Conservation (phyloP, 805 yeast genomes). For the Starmerella davenportii region DNA sequence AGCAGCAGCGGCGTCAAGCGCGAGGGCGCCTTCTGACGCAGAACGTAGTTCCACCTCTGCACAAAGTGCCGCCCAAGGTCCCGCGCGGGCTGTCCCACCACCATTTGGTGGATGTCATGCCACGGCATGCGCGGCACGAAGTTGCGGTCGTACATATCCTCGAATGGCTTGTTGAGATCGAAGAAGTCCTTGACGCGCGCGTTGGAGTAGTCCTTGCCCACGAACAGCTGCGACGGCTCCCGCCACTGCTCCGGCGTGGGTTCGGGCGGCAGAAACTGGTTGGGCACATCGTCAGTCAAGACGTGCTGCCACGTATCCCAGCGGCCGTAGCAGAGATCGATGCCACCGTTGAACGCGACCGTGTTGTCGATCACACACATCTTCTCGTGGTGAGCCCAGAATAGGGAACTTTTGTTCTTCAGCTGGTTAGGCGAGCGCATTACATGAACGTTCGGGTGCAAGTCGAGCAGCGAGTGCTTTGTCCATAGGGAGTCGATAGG, state of each 20-base stretch:
- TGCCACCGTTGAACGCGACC: constrained; percentile 83
- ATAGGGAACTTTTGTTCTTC: constrained; percentile 64
- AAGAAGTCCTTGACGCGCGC: constrained; percentile 81
- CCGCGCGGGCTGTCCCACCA: constrained; percentile 85
- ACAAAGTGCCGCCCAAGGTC: constrained; percentile 88
- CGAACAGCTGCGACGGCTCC: constrained; percentile 44
- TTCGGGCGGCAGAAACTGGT: constrained; percentile 22
- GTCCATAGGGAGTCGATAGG: constrained; percentile 90
- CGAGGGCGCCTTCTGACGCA: constrained; percentile 88
- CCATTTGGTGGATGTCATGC: constrained; percentile 97
- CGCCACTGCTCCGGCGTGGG: constrained; percentile 25
- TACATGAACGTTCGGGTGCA: constrained; percentile 74
- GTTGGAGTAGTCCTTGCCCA: constrained; percentile 94
- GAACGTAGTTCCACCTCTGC: constrained; percentile 88
- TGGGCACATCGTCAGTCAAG: constrained; percentile 49
- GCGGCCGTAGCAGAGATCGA: constrained; percentile 88
- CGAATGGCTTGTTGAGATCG: constrained; percentile 68
- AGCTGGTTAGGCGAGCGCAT: constrained; percentile 91
- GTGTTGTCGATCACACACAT: constrained; percentile 72
- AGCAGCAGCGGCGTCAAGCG: constrained; percentile 78
- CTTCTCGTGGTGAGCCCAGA: constrained; percentile 99
- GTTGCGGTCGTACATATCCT: constrained; percentile 75
- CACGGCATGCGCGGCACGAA: constrained; percentile 91
- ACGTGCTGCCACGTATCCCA: constrained; percentile 95
- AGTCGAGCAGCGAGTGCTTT: constrained; percentile 72